Evolutionary conservation across 352 stramenopile species (phyloP).

Genomic region (Pythium plurisporium): DNA sequence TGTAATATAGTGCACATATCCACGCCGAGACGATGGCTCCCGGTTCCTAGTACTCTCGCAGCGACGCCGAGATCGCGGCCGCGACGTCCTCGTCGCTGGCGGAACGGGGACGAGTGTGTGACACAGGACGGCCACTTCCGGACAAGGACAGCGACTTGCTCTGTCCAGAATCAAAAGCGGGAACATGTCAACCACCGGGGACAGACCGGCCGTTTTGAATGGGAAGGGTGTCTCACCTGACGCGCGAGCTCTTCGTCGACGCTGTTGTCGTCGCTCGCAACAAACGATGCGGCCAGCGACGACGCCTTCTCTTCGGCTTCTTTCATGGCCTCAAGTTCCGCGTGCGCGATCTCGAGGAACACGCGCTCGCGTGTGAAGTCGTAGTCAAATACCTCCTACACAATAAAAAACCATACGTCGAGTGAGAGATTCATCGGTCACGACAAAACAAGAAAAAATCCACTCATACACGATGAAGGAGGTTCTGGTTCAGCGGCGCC

Average conservation of each 20-base stretch:
- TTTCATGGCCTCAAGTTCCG: conserved; percentile 49
- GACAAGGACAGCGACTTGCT: conserved; percentile 33
- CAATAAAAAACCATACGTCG: neutral
- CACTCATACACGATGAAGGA: conserved; percentile 43
- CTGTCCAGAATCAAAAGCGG: neutral
- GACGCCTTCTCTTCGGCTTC: conserved; percentile 22
- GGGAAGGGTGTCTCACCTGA: too few species aligned
- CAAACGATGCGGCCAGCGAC: neutral
- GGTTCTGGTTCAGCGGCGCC: conserved; percentile 48
- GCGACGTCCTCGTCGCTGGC: conserved; percentile 59
- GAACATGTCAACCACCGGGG: too few species aligned
- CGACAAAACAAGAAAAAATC: neutral
- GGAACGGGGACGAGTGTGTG: conserved; percentile 26
- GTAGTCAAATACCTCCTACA: conserved; percentile 68
- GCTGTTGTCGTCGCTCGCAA: conserved; percentile 24
- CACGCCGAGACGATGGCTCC: neutral
- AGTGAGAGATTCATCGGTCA: neutral
- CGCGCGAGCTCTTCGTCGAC: conserved; percentile 39
- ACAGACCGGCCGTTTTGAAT: too few species aligned
- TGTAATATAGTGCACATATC: too few species aligned
- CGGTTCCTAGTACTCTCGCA: conserved; percentile 48
- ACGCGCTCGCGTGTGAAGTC: conserved; percentile 65
- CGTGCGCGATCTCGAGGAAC: conserved; percentile 63
- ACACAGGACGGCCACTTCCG: conserved; percentile 27
- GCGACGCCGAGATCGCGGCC: conserved; percentile 55